Base-by-base conservation (phyloP, 2,329 filamentous ascomycete species). In the Westerdykella ornata region DNA sequence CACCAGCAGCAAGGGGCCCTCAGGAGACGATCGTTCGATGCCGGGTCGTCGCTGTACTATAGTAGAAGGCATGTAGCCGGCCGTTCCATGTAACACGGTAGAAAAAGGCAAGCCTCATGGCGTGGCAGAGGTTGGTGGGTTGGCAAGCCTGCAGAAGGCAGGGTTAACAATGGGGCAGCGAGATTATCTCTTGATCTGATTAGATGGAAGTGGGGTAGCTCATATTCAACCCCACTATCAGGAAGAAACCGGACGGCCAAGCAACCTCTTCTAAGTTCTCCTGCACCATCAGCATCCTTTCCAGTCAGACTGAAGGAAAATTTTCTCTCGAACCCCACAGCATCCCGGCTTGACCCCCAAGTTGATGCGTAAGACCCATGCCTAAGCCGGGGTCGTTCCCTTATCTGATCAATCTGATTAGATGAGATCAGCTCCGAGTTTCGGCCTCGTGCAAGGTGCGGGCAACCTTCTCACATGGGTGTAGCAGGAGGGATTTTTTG, bases 171-270 rank as follows among this genome's bases (percentile, higher is more conserved):
- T 7, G 30, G 30, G 8, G 8, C 30, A 33, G 30, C 8, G 16
- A 33, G 30, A 33, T 58, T 53, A 57, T 54, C 54, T 41, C 46
- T 37, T 31, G 45, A 62, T 62, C 60, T 55, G 60, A 64, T 62
- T 58, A 62, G 38, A 50, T 49, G 41, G 39, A 29, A 7, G 31
- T 11, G 34, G 15, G 32, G 32, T 36, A 16, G 22, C 8, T 9
- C 22, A 26, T 26, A 9, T 7, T 26, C 22, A 18, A 39, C 30
- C 30, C 30, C 30, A 33, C 30, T 7, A n/a, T 5, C 9, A 33
- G 30, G 30, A 15, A 17, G 30, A 33, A 17, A 33, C 16, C n/a
- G 30, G 30, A 7, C 8, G 30, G 8, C 8, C n/a, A 7, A 17
- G 6, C 16, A 17, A n/a, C n/a, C n/a, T n/a, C n/a, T 15, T 5